Evolutionary conservation across 768 basidiomycete species (phyloP).

Genomic region (Tricholoma matsutake): DNA sequence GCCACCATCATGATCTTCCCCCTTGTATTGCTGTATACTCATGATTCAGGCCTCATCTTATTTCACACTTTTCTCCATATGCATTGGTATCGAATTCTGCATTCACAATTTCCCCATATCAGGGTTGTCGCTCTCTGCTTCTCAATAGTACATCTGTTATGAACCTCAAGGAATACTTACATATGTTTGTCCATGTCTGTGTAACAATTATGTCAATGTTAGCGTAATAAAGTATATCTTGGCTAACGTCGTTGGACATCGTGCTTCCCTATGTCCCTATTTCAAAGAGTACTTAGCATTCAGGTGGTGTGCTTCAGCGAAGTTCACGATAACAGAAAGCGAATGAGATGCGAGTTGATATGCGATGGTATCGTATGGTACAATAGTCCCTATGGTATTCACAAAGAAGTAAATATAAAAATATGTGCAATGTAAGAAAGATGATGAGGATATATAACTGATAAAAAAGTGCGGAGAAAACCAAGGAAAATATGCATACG

Average conservation of each 20-base stretch:
- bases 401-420: neutral
- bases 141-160: neutral
- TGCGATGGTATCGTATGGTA: neutral
- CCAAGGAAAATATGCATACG: neutral
- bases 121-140: neutral
- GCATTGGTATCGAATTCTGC: neutral
- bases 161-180: neutral
- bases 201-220: neutral
- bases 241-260: no score
- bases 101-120: neutral
- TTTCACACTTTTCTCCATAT: neutral
- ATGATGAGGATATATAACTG: neutral
- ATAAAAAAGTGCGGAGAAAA: neutral
- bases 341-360: neutral
- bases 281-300: no score
- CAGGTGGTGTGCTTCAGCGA: no score
- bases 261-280: no score
- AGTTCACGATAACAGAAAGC: no score
- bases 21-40: neutral
- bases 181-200: neutral
- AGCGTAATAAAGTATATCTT: no score
- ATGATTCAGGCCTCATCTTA: neutral
- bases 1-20: neutral
- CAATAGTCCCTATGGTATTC: neutral
- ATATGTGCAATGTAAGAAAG: neutral